A percentile compares a stretch with the other conserved stretches of the same genome.
Evolutionary conservation across 345 rosid species (phyloP).

Genomic region (Erucastrum elatum): DNA sequence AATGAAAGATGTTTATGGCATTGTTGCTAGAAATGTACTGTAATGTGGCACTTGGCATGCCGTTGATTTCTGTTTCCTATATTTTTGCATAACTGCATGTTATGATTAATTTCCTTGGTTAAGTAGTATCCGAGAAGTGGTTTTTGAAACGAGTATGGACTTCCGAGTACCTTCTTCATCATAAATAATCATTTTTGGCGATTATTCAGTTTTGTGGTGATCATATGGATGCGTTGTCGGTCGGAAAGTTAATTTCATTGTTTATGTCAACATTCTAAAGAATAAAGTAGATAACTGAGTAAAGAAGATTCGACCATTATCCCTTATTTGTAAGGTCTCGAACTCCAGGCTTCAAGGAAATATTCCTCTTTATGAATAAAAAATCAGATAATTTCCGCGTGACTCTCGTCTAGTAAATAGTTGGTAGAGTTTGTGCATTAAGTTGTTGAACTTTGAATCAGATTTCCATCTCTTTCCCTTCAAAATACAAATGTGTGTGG

Average conservation of each 20-base stretch:
- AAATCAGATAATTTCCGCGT: not conserved
- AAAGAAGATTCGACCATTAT: constrained; percentile 31
- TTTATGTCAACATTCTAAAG: constrained; percentile 7
- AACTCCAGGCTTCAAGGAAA: constrained; percentile 41
- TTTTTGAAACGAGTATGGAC: not conserved
- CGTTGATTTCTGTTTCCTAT: too few relatives aligned
- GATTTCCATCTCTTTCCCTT: not conserved
- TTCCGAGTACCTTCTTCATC: not conserved
- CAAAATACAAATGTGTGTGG: not conserved
- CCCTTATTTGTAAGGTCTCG: constrained; percentile 31
- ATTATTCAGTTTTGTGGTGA: not conserved
- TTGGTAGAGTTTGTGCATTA: constrained; percentile 1
- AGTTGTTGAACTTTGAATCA: constrained; percentile 18
- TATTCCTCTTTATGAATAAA: constrained; percentile 5
- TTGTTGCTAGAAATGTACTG: not conserved
- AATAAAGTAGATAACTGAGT: constrained; percentile 9
- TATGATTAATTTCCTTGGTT: not conserved
- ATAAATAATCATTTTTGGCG: not conserved
- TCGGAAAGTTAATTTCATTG: constrained; percentile 3
- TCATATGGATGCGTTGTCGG: not conserved
- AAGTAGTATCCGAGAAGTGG: constrained; percentile 2
- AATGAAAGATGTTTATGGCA: not conserved
- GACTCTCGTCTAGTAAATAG: not conserved
- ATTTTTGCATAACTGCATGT: too few relatives aligned
- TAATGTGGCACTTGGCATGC: not conserved